These are phyloP conservation scores for Trichosporon sp. DNA, from an alignment of 1,284 basidiomycete species.

Conservation along the genomic window DNA sequence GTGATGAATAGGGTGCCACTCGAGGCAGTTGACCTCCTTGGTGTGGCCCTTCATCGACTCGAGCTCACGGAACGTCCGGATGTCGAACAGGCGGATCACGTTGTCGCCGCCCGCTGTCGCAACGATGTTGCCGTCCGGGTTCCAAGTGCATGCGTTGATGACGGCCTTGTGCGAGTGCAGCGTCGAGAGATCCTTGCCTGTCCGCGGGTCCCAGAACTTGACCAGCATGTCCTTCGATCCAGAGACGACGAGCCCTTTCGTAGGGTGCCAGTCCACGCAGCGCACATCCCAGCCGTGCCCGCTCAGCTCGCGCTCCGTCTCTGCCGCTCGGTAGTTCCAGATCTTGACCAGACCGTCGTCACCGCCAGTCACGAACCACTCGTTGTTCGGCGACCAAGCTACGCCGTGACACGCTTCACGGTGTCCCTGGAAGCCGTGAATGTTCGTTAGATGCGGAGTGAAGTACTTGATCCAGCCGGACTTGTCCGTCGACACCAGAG, in stretches of 20 bases:
- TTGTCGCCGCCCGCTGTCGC: constrained; percentile 93
- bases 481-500: constrained; percentile 88
- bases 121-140: constrained; percentile 83
- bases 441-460: constrained; percentile 96
- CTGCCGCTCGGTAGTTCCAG: constrained; percentile 89
- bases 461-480: constrained; percentile 96
- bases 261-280: constrained; percentile 97
- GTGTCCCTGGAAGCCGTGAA: constrained; percentile 87
- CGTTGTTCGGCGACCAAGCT: constrained; percentile 86
- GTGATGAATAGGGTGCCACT: constrained; percentile 93
- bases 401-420: constrained; percentile 84
- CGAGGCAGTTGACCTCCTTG: constrained; percentile 92
- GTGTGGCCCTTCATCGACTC: constrained; percentile 86
- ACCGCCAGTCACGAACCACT: constrained; percentile 84
- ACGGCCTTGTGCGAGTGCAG: constrained; percentile 97
- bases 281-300: constrained; percentile 99
- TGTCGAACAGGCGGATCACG: constrained; percentile 93
- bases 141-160: constrained; percentile 87
- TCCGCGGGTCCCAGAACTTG: constrained; percentile 98
- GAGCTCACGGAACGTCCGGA: constrained; percentile 94
- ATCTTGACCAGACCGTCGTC: constrained; percentile 92
- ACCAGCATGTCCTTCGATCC: constrained; percentile 97
- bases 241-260: constrained; percentile 85
- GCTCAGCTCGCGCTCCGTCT: constrained; percentile 77
- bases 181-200: constrained; percentile 77